Conservation (phyloP, 2,329 filamentous ascomycete species). For the Xylaria polymorpha region DNA sequence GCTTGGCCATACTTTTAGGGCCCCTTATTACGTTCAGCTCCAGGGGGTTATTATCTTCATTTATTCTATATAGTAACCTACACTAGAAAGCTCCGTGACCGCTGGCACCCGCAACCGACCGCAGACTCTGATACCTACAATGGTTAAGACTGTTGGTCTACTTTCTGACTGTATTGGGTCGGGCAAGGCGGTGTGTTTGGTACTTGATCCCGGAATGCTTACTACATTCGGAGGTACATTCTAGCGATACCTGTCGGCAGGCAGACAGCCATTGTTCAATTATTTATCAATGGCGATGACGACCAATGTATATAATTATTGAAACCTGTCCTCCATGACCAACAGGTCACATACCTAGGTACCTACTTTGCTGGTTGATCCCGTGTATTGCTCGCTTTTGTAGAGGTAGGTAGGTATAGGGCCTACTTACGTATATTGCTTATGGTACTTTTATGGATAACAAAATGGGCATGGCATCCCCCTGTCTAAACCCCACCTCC, state of each 20-base stretch:
- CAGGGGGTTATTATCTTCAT: slow-evolving; percentile 1
- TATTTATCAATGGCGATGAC: background rate
- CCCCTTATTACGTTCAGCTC: background rate
- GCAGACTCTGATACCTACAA: background rate
- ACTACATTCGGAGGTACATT: slow-evolving; percentile 27
- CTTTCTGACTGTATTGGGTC: slow-evolving; percentile 38
- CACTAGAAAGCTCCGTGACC: slow-evolving; percentile 20
- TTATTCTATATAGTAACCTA: background rate
- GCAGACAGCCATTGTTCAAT: background rate
- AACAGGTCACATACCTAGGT: background rate
- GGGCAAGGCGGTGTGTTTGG: slow-evolving; percentile 23
- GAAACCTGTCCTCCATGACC: background rate
- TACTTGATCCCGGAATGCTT: slow-evolving; percentile 25
- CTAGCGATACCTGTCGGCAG: background rate
- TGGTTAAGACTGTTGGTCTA: slow-evolving; percentile 3
- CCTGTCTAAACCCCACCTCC: slow-evolving; percentile 16
- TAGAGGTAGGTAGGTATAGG: too few species aligned
- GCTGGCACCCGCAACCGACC: background rate
- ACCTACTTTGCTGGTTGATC: background rate
- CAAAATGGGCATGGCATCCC: background rate
- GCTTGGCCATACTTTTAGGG: background rate
- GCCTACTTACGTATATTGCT: too few species aligned
- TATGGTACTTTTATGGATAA: too few species aligned
- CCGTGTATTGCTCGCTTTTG: background rate
- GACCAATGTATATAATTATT: background rate